phyloP scores from a whole-genome alignment of 2,329 filamentous ascomycete species.

The Fusarium solani-melongenae region DNA sequence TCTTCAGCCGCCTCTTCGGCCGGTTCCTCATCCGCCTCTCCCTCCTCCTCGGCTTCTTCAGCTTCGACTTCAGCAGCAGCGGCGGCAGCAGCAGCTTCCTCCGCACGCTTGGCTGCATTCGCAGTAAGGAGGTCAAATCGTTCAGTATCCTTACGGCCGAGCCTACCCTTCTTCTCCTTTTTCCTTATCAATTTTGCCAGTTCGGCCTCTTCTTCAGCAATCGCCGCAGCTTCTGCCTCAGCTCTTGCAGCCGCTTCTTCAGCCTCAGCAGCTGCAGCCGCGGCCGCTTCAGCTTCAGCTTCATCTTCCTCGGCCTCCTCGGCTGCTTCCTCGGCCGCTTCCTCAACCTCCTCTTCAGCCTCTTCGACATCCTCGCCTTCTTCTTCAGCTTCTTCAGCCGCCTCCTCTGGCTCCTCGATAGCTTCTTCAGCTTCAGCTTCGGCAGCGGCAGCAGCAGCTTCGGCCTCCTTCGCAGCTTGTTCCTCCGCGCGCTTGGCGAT shows the following conservation, averaged over 20 bases:
- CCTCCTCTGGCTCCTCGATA: conserved; percentile 27
- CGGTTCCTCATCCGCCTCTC: conserved; percentile 35
- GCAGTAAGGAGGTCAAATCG: conserved; percentile 17
- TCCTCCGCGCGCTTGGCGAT: conserved; percentile 3
- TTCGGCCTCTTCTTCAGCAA: conserved; percentile 49
- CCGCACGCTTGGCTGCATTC: conserved; percentile 25
- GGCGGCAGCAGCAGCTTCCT: conserved; percentile 38
- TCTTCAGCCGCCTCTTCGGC: conserved; percentile 44
- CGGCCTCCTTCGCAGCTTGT: conserved; percentile 14
- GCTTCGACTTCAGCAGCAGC: conserved; percentile 29
- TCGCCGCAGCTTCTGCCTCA: conserved; percentile 42
- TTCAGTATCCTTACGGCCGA: conserved; percentile 39
- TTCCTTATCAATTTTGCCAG: conserved; percentile 52
- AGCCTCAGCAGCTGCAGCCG: conserved; percentile 37
- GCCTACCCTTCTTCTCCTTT: conserved; percentile 49
- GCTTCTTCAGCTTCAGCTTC: conserved; percentile 31
- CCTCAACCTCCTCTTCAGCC: conserved; percentile 36
- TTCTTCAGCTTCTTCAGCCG: conserved; percentile 34
- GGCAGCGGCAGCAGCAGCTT: conserved; percentile 32
- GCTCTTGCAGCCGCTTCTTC: conserved; percentile 18
- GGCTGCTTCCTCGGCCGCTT: conserved; percentile 39
- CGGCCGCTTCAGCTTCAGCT: conserved; percentile 44
- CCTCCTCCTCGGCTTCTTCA: conserved; percentile 1
- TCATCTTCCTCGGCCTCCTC: conserved; percentile 19
- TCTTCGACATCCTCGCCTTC: conserved; percentile 39